Evolutionary conservation across 495 filamentous ascomycete species (phyloP).

Genomic region (Talaromyces nanjingensis): DNA sequence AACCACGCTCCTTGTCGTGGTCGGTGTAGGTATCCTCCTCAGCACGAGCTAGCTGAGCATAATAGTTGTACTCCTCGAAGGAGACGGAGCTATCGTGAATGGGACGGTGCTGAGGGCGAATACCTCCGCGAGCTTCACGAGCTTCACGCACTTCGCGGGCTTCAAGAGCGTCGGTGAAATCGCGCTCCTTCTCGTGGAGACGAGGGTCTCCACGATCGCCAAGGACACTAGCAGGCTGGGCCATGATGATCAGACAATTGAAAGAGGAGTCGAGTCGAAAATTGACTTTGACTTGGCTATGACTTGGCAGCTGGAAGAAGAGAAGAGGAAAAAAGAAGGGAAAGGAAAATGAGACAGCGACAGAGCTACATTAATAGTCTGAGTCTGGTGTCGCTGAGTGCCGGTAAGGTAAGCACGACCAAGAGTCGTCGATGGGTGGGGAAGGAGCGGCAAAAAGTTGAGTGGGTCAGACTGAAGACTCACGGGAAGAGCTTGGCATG

Average conservation of each 20-base stretch:
- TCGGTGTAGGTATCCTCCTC: slow-evolving; percentile 18
- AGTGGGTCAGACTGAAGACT: neutral
- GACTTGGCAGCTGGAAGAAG: neutral
- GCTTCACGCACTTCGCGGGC: neutral
- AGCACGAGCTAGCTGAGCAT: slow-evolving; percentile 23
- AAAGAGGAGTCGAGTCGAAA: neutral
- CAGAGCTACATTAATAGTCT: neutral
- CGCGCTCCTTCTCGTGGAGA: slow-evolving; percentile 16
- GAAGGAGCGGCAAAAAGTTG: neutral
- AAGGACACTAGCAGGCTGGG: slow-evolving; percentile 7
- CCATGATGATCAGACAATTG: neutral
- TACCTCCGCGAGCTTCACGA: neutral
- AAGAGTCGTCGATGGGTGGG: neutral
- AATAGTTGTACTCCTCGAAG: slow-evolving; percentile 34
- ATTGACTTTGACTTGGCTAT: neutral
- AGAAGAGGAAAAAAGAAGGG: neutral
- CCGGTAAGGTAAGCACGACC: neutral
- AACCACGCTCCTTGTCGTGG: slow-evolving; percentile 14
- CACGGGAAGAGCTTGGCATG: neutral
- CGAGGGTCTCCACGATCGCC: slow-evolving; percentile 15
- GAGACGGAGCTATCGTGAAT: slow-evolving; percentile 25
- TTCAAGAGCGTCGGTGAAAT: slow-evolving; percentile 5
- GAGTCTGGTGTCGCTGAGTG: neutral
- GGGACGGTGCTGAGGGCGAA: slow-evolving; percentile 17
- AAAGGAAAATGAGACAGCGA: neutral